A percentile compares a stretch with the other conserved stretches of the same genome.
phyloP scores from a whole-genome alignment of 306 rosid genomes.

The Malus asiatica region DNA sequence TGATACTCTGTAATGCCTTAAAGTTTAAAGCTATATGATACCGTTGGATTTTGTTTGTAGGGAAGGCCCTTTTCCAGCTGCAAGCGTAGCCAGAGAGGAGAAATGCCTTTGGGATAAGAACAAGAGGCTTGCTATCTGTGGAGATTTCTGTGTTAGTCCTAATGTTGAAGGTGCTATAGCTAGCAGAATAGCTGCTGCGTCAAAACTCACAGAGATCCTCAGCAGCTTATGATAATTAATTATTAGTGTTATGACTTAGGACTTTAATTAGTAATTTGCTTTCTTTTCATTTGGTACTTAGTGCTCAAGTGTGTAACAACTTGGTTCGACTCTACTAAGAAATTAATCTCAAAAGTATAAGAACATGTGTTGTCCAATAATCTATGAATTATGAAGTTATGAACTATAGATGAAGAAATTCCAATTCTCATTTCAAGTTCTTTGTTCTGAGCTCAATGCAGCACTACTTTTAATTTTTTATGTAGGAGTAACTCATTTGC shows the following conservation, averaged over 20 bases:
- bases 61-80: conserved; percentile 88
- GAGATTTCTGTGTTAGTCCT: conserved; percentile 89
- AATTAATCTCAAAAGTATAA: not conserved
- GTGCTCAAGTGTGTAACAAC: not conserved
- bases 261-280: not conserved
- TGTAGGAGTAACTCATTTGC: too few relatives aligned
- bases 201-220: conserved; percentile 38
- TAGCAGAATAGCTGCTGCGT: conserved; percentile 85
- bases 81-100: conserved; percentile 59
- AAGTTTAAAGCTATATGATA: not conserved
- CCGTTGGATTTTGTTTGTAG: conserved; percentile 29
- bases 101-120: conserved; percentile 76
- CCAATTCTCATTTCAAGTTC: not conserved
- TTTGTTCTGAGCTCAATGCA: not conserved
- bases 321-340: not conserved
- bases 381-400: not conserved
- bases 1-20: not conserved
- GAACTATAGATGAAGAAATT: not conserved
- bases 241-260: not conserved
- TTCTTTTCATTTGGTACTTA: not conserved
- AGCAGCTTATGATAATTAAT: conserved; percentile 35
- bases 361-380: not conserved
- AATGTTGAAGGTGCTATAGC: conserved; percentile 82
- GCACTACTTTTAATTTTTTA: too few relatives aligned
- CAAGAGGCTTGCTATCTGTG: conserved; percentile 72